phyloP scores from a whole-genome alignment of 768 basidiomycete species.

The Lactarius indigo region DNA sequence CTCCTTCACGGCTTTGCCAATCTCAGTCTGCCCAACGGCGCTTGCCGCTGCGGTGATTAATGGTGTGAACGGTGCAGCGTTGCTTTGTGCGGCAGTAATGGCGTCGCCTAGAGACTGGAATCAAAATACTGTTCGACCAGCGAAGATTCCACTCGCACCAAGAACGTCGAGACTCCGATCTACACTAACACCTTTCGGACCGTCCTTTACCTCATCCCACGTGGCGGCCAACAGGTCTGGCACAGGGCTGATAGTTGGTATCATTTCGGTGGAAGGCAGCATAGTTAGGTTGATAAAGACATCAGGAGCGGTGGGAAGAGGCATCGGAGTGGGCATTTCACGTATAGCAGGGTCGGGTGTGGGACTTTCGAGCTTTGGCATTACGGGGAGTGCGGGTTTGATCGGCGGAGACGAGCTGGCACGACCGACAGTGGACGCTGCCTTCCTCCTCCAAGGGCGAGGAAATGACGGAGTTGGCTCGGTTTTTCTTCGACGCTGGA shows the following conservation, averaged over 20 bases:
- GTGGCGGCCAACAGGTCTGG: slow-evolving; percentile 1
- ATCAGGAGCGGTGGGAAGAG: background rate
- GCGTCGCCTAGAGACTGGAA: background rate
- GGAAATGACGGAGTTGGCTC: background rate
- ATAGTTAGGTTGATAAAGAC: background rate
- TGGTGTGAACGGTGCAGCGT: background rate
- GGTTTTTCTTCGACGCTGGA: background rate
- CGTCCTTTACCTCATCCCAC: slow-evolving; percentile 4
- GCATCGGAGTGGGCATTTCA: slow-evolving; percentile 1
- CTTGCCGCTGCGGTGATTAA: background rate
- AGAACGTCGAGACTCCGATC: background rate
- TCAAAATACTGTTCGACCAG: background rate
- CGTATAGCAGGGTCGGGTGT: background rate
- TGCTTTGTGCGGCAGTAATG: background rate
- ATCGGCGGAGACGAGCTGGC: background rate
- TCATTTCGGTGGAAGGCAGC: background rate
- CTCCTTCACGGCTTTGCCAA: slow-evolving; percentile 21
- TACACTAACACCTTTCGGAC: background rate
- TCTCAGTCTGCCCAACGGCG: slow-evolving; percentile 4
- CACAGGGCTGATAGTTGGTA: background rate
- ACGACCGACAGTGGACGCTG: background rate
- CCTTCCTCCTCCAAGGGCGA: slow-evolving; percentile 5
- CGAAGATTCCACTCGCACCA: background rate
- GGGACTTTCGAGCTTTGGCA: background rate
- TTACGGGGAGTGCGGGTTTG: background rate